Conservation (phyloP, 2,329 filamentous ascomycete species). For the Neopestalotiopsis rosae region DNA sequence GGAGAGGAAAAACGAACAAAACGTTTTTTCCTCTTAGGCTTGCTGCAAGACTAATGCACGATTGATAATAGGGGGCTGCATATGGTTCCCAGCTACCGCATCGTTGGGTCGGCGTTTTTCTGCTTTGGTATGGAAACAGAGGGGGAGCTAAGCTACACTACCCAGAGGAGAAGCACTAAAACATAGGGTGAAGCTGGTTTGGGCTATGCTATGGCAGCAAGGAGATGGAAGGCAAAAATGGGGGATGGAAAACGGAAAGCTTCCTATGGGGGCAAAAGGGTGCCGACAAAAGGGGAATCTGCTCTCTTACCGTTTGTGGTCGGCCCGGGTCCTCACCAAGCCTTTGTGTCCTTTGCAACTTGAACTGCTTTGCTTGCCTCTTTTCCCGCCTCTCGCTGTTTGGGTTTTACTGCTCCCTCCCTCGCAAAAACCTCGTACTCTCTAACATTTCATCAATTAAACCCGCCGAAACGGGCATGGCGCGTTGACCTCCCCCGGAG, state of each 20-base stretch:
- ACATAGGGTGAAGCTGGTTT: not conserved
- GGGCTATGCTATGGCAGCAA: not conserved
- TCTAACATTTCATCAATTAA: not conserved
- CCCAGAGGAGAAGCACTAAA: conserved; percentile 14
- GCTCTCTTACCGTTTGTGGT: not conserved
- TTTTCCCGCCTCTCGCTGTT: no score
- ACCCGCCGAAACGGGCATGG: not conserved
- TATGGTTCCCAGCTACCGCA: conserved; percentile 18
- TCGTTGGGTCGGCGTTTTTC: conserved; percentile 18
- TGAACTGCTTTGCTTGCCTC: no score
- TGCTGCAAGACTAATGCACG: conserved; percentile 23
- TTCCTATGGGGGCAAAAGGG: no score
- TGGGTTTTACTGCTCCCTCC: not conserved
- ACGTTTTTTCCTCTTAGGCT: conserved; percentile 4
- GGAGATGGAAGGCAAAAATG: not conserved
- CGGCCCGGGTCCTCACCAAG: not conserved
- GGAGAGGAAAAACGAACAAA: not conserved
- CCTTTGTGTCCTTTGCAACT: no score
- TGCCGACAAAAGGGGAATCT: no score
- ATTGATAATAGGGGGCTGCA: conserved; percentile 19
- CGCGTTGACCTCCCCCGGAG: not conserved
- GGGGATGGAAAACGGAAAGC: no score
- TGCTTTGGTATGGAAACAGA: not conserved
- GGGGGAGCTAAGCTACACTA: no score
- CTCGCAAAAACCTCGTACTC: not conserved